Evolutionary conservation across 2,329 filamentous ascomycete genomes (phyloP).

Genomic region (Pseudocercospora macadamiae): DNA sequence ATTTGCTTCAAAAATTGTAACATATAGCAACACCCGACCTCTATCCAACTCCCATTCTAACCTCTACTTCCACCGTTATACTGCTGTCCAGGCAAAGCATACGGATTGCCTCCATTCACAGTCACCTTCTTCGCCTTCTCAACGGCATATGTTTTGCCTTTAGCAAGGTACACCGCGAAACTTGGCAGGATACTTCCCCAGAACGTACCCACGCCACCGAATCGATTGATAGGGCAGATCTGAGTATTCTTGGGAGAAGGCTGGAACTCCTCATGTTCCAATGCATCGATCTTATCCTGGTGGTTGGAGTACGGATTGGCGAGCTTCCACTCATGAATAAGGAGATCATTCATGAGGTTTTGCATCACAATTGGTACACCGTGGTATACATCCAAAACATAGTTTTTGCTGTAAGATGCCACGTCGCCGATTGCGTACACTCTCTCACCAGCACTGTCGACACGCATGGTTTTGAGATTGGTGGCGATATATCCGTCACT

Average conservation of each 20-base stretch:
- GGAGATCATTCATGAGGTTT: constrained; percentile 40
- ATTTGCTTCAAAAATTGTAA: no score
- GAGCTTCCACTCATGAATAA: constrained; percentile 32
- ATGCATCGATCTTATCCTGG: constrained; percentile 29
- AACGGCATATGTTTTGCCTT: constrained; percentile 35
- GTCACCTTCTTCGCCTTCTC: constrained; percentile 4
- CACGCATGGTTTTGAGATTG: constrained; percentile 35
- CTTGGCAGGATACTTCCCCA: constrained; percentile 33
- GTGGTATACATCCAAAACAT: constrained; percentile 40
- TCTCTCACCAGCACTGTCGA: constrained; percentile 31
- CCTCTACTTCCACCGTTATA: neutral
- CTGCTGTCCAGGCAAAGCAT: constrained; percentile 1
- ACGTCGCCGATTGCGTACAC: constrained; percentile 44
- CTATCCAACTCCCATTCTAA: neutral
- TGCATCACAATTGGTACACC: constrained; percentile 40
- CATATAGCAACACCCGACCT: no score
- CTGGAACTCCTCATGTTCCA: constrained; percentile 31
- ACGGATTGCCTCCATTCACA: constrained; percentile 1
- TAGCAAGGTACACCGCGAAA: constrained; percentile 34
- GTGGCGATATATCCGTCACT: constrained; percentile 33
- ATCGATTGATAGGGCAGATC: constrained; percentile 37
- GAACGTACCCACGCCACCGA: constrained; percentile 38
- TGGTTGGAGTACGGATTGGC: constrained; percentile 33
- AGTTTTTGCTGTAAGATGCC: constrained; percentile 37
- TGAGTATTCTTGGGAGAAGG: constrained; percentile 18